A percentile compares a stretch with the other conserved stretches of the same genome.
Evolutionary conservation across 176 grass and related monocot genomes (phyloP).

Genomic region (Poa pratensis): DNA sequence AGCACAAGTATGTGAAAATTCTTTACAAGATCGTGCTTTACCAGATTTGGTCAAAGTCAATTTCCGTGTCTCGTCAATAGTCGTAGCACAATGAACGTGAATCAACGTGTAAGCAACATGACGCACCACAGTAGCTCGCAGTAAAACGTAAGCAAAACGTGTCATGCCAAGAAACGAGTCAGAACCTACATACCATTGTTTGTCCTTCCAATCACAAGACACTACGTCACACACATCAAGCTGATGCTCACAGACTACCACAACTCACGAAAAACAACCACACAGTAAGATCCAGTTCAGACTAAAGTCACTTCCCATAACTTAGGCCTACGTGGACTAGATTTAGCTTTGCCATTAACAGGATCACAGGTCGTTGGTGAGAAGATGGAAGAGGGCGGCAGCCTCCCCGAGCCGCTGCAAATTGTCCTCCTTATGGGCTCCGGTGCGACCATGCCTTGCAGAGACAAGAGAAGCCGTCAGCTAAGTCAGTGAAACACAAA

Average conservation of each 20-base stretch:
- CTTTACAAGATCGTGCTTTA: background rate
- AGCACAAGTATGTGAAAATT: background rate
- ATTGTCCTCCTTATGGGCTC: slow-evolving; percentile 38
- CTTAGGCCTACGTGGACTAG: background rate
- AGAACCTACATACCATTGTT: background rate
- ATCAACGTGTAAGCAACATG: no score
- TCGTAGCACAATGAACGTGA: no score
- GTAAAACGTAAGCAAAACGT: background rate
- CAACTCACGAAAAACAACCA: background rate
- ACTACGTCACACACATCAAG: background rate
- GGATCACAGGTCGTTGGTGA: background rate
- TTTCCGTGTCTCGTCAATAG: no score
- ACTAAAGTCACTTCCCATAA: background rate
- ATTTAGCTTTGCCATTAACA: background rate
- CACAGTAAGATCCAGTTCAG: background rate
- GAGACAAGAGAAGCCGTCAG: slow-evolving; percentile 9
- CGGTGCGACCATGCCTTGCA: slow-evolving; percentile 44
- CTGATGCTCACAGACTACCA: background rate
- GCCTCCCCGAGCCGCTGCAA: slow-evolving; percentile 37
- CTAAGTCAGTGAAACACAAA: background rate
- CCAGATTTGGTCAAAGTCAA: background rate
- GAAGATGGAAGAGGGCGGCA: slow-evolving; percentile 38
- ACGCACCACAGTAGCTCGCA: background rate
- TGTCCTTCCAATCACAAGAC: background rate
- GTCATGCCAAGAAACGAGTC: background rate